Percentiles rank a stretch among this genome's conserved stretches.
phyloP scores from a whole-genome alignment of 202 grass and related monocot species.

The Hordeum pubiflorum region DNA sequence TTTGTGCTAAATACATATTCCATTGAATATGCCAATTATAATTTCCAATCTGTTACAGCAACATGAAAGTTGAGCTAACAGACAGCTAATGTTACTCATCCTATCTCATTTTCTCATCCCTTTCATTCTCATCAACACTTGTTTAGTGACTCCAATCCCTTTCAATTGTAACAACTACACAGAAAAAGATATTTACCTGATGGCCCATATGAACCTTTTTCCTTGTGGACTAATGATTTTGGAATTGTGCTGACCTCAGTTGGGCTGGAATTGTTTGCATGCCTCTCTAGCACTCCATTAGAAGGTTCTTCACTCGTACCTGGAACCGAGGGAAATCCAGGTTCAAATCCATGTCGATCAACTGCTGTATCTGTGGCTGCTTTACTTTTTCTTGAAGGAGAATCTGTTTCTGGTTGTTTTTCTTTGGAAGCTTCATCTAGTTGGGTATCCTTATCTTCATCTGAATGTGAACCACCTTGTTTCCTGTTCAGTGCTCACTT shows the following conservation, averaged over 20 bases:
- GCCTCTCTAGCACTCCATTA: conserved; percentile 20
- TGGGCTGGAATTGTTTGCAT: conserved; percentile 15
- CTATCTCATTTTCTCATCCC: too few species aligned
- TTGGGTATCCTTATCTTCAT: conserved; percentile 18
- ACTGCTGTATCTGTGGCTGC: neutral
- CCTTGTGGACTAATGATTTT: conserved; percentile 16
- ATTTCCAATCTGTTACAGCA: too few species aligned
- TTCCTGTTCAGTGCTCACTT: conserved; percentile 6
- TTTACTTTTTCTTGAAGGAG: conserved; percentile 18
- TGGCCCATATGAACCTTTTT: conserved; percentile 19
- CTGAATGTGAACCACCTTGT: conserved; percentile 14
- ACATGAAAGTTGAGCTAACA: too few species aligned
- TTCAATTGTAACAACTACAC: too few species aligned
- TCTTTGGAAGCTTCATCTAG: conserved; percentile 22
- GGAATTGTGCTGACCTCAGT: neutral
- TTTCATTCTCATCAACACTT: too few species aligned
- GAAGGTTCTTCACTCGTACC: conserved; percentile 12
- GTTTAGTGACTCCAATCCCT: too few species aligned
- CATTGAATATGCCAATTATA: too few species aligned
- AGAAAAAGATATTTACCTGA: conserved; percentile 26
- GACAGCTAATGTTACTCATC: too few species aligned
- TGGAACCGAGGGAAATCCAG: neutral
- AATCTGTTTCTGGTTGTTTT: conserved; percentile 20
- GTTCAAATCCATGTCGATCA: conserved; percentile 13
- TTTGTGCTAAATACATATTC: too few species aligned